Evolutionary conservation across 345 rosid genomes (phyloP).

Genomic region (Garcia nutans): DNA sequence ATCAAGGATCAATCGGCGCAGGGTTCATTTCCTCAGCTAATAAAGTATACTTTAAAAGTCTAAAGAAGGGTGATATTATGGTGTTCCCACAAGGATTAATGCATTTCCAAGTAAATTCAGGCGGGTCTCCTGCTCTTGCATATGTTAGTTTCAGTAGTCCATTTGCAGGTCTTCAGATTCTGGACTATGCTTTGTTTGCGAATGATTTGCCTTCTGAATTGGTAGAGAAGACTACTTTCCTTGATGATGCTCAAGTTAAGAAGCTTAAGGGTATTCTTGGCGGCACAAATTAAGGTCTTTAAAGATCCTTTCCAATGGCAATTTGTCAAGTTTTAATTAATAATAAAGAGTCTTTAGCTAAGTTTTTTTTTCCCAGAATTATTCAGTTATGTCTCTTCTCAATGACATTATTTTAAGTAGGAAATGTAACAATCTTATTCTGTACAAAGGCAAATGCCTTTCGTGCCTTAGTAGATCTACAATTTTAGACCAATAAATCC

Average conservation of each 20-base stretch:
- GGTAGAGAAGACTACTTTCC: slow-evolving; percentile 55
- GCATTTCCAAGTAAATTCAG: slow-evolving; percentile 74
- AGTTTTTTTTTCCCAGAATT: neutral
- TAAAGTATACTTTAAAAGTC: slow-evolving; percentile 51
- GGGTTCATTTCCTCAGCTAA: slow-evolving; percentile 78
- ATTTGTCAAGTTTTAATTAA: neutral
- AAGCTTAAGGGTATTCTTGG: slow-evolving; percentile 89
- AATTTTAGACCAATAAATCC: slow-evolving; percentile 1
- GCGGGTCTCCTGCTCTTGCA: slow-evolving; percentile 43
- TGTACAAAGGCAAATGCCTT: neutral
- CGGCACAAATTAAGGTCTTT: slow-evolving; percentile 49
- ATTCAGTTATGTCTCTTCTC: neutral
- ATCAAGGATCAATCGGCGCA: slow-evolving; percentile 61
- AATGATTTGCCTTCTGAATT: slow-evolving; percentile 61
- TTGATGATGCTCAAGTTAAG: slow-evolving; percentile 63
- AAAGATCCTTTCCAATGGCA: neutral
- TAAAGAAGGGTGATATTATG: slow-evolving; percentile 63
- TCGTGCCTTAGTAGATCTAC: neutral
- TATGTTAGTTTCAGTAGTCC: slow-evolving; percentile 67
- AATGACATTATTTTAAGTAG: neutral
- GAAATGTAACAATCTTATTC: neutral
- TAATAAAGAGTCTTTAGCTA: neutral
- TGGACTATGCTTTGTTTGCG: slow-evolving; percentile 62
- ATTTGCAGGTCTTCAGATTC: slow-evolving; percentile 71
- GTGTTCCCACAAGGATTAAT: slow-evolving; percentile 70